These are phyloP conservation scores for Isabelozyma heimii DNA, from an alignment of 805 yeast genomes.

Conservation along the genomic window DNA sequence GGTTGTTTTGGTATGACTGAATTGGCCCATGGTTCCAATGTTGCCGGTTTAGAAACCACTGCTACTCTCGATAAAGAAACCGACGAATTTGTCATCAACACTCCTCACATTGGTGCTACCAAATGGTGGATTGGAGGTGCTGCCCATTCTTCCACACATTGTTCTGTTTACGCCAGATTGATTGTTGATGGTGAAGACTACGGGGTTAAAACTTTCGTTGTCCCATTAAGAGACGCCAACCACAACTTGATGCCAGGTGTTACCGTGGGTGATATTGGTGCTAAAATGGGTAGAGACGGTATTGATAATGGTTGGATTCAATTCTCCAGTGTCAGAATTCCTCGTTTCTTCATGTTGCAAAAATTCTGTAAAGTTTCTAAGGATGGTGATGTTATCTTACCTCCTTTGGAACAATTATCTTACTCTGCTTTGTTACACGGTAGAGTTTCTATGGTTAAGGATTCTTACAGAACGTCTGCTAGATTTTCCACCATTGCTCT, in stretches of 20 bases:
- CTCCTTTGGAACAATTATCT: slow-evolving; percentile 45
- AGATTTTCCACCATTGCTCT: slow-evolving; percentile 42
- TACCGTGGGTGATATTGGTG: slow-evolving; percentile 45
- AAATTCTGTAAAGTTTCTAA: slow-evolving; percentile 39
- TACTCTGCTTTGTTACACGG: slow-evolving; percentile 44
- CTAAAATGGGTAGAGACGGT: slow-evolving; percentile 50
- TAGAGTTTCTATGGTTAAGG: slow-evolving; percentile 44
- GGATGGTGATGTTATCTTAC: slow-evolving; percentile 39
- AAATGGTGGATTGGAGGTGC: slow-evolving; percentile 54
- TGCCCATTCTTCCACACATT: slow-evolving; percentile 46
- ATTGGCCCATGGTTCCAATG: slow-evolving; percentile 63
- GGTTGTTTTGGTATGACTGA: slow-evolving; percentile 69
- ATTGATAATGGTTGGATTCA: slow-evolving; percentile 51
- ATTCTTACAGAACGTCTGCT: slow-evolving; percentile 42
- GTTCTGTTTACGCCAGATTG: slow-evolving; percentile 40
- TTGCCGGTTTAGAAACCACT: slow-evolving; percentile 54
- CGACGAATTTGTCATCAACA: slow-evolving; percentile 43
- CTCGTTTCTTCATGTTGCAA: slow-evolving; percentile 46
- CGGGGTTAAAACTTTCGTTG: slow-evolving; percentile 46
- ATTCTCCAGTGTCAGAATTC: slow-evolving; percentile 41
- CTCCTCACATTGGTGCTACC: slow-evolving; percentile 49
- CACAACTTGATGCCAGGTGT: slow-evolving; percentile 44
- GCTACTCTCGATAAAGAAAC: slow-evolving; percentile 42
- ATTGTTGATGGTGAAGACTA: slow-evolving; percentile 43
- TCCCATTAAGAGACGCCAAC: slow-evolving; percentile 43